Evolutionary conservation across 106 monocot species (phyloP).

Genomic region (Narthecium ossifragum): DNA sequence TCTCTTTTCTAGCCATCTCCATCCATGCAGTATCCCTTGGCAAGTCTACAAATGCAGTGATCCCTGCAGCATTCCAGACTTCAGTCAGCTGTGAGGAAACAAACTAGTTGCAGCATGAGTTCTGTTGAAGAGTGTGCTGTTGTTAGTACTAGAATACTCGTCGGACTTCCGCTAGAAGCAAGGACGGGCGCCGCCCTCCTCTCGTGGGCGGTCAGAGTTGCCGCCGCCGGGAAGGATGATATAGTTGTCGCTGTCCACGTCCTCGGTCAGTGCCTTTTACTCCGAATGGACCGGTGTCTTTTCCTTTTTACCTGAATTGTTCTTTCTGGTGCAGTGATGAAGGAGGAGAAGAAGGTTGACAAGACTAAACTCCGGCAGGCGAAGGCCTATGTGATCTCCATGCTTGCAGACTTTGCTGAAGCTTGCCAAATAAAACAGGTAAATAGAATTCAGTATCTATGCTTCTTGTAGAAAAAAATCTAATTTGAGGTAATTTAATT

Average conservation of each 20-base stretch:
- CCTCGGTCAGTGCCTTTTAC: neutral
- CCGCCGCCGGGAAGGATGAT: neutral
- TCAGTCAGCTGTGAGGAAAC: neutral
- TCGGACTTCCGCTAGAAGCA: neutral
- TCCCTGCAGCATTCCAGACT: too few species aligned
- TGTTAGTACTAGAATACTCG: constrained; percentile 2
- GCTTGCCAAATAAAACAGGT: constrained; percentile 41
- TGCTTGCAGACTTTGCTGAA: constrained; percentile 49
- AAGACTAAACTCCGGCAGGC: constrained; percentile 31
- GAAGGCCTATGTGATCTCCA: constrained; percentile 45
- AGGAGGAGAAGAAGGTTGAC: constrained; percentile 16
- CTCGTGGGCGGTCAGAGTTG: constrained; percentile 5
- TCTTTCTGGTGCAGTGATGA: too few species aligned
- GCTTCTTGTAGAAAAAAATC: too few species aligned
- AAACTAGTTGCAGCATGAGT: constrained; percentile 3
- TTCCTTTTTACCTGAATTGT: neutral
- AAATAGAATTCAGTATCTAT: too few species aligned
- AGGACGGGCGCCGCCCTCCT: neutral
- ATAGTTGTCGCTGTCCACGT: constrained; percentile 4
- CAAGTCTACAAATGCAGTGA: constrained; percentile 1
- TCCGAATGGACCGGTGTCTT: too few species aligned
- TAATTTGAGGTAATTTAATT: too few species aligned
- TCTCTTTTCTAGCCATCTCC: too few species aligned
- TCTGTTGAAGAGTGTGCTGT: constrained; percentile 8
- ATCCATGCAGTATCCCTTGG: constrained; percentile 7